Evolutionary conservation across 495 filamentous ascomycete genomes (phyloP).

Genomic region (Aspergillus diversus): DNA sequence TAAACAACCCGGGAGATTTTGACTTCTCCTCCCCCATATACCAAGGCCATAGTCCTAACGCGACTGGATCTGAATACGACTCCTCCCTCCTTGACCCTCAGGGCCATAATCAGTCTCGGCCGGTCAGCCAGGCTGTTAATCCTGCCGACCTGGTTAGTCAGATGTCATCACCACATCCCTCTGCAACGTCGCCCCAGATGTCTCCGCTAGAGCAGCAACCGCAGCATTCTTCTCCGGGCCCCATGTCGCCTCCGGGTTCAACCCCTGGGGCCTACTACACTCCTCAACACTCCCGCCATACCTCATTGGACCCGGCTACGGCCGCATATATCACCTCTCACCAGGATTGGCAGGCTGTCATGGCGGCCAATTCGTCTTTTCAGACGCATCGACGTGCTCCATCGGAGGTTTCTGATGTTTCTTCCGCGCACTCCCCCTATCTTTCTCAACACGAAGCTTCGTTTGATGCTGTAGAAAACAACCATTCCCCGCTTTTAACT

Average conservation of each 20-base stretch:
- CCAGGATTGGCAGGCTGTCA: conserved; percentile 69
- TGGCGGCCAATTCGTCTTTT: conserved; percentile 61
- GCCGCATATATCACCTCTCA: conserved; percentile 66
- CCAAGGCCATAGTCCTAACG: conserved; percentile 38
- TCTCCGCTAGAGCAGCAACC: conserved; percentile 62
- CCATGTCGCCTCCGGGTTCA: conserved; percentile 57
- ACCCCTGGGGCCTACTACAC: conserved; percentile 58
- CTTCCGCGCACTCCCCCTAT: conserved; percentile 80
- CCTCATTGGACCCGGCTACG: conserved; percentile 79
- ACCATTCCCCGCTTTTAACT: conserved; percentile 77
- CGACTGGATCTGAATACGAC: conserved; percentile 39
- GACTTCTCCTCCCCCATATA: conserved; percentile 45
- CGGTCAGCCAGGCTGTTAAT: conserved; percentile 55
- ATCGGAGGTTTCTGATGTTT: conserved; percentile 89
- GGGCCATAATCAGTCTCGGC: conserved; percentile 42
- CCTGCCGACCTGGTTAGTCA: conserved; percentile 71
- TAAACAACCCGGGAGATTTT: conserved; percentile 41
- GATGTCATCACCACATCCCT: conserved; percentile 69
- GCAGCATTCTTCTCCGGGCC: conserved; percentile 49
- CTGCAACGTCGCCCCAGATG: conserved; percentile 67
- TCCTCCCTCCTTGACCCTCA: conserved; percentile 54
- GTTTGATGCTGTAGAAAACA: conserved; percentile 70
- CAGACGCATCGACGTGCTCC: conserved; percentile 78
- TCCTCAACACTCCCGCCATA: conserved; percentile 72
- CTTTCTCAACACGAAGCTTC: conserved; percentile 74